Evolutionary conservation across 345 rosid species (phyloP), one percentile per base, ranked within the genome.

Genomic region (Cardamine occulta): DNA sequence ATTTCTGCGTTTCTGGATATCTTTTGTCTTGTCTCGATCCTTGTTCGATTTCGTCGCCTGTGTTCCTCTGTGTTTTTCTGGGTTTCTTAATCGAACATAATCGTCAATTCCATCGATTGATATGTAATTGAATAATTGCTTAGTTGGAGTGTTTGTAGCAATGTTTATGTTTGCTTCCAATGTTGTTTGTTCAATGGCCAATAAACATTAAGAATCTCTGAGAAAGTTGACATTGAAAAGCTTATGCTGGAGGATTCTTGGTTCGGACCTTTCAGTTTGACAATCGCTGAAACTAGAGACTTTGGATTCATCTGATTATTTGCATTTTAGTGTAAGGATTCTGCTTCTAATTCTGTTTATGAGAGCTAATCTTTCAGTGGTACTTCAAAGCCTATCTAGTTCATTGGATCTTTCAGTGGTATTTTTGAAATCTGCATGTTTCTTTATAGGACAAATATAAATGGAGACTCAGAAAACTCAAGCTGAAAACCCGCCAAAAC

Each of bases 391-490:
- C 64, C 45, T 18, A 11, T 59, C 19, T 42, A 40, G 34, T 45
- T 47, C 51, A 29, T 65, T 45, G 66, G 14, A 32, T 47, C 31
- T 21, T 42, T 19, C 19, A 19, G 19, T 19, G 19, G 17, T 45
- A n/a, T 15, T 45, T 45, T 15, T 5, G 19, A 45, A n/a, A 45
- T 29, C 32, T 21, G 14, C 6, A 21, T 54, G 24, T 65, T 74
- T 24, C 51, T 35, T 3, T 35, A 0, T 26, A 68, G 69, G 63
- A 19, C 4, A 40, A 31, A 21, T 21, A 49, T 2, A 32, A 73
- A 88, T 88, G 89, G 88, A 86, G 47, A 34, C 80, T 12, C 76
- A 74, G 57, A 79, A 80, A 59, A 63, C 57, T 68, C 70, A 79
- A 66, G 79, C 65, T 47, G 83, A 84, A 42, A 75, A 37, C 60